phyloP scores from a whole-genome alignment of 2,329 filamentous ascomycete genomes.

The Xylaria arbuscula region DNA sequence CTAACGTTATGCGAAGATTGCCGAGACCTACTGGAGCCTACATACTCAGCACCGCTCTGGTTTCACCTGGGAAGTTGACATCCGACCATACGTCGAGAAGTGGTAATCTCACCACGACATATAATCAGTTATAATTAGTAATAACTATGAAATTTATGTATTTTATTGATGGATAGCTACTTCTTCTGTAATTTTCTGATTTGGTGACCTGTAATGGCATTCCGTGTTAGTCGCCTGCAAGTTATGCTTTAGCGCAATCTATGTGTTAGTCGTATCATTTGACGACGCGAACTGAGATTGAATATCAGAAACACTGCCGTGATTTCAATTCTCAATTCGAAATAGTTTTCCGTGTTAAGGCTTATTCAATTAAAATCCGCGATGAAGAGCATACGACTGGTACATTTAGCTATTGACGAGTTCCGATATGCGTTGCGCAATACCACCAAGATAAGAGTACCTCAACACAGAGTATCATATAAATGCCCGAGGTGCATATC shows the following conservation, averaged over 20 bases:
- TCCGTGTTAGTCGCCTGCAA: background rate
- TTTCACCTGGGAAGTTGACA: constrained; percentile 78
- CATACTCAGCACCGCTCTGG: constrained; percentile 77
- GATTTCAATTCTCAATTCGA: background rate
- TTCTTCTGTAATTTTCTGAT: background rate
- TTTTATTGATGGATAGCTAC: background rate
- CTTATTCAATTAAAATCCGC: background rate
- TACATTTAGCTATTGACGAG: background rate
- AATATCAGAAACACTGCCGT: background rate
- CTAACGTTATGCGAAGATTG: constrained; percentile 64
- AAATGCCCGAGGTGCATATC: background rate
- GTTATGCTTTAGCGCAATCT: background rate
- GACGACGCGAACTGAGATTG: background rate
- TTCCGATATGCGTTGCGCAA: background rate
- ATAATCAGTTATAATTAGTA: constrained; percentile 24
- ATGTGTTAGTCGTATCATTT: background rate
- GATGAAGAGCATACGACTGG: constrained; percentile 6
- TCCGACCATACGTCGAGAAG: constrained; percentile 78
- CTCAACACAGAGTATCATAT: background rate
- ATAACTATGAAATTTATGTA: constrained; percentile 9
- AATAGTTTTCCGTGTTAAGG: background rate
- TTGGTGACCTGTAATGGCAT: background rate
- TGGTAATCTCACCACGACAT: constrained; percentile 51
- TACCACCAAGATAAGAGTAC: background rate
- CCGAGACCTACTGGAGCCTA: constrained; percentile 78